A percentile compares a stretch with the other conserved stretches of the same genome.
Conservation (phyloP, 306 rosid species). For the Lathyrus tuberosus region DNA sequence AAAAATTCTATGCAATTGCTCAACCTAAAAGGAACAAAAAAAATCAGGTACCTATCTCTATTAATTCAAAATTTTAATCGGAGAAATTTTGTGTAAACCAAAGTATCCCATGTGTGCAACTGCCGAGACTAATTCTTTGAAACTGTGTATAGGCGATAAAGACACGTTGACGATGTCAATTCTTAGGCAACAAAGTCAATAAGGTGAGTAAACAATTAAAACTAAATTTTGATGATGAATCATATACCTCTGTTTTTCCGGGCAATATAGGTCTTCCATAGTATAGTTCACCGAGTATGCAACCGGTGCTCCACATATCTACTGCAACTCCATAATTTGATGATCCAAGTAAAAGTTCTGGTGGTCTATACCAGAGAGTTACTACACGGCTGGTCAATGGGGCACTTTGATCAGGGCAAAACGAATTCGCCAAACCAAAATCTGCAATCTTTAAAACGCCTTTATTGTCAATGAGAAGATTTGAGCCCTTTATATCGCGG, state of each 20-base stretch:
- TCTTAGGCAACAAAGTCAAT: constrained; percentile 10
- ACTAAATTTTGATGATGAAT: constrained; percentile 2
- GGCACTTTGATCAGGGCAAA: constrained; percentile 65
- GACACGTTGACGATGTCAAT: constrained; percentile 15
- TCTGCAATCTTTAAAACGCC: constrained; percentile 94
- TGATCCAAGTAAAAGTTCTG: constrained; percentile 94
- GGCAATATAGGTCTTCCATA: constrained; percentile 89
- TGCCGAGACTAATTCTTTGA: not conserved
- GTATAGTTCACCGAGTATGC: constrained; percentile 91
- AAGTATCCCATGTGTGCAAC: no score
- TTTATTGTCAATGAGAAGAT: constrained; percentile 78
- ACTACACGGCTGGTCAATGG: constrained; percentile 91
- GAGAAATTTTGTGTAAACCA: not conserved
- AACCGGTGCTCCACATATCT: constrained; percentile 95
- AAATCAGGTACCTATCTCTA: constrained; percentile 30
- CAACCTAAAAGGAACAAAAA: constrained; percentile 62
- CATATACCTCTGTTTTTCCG: constrained; percentile 90
- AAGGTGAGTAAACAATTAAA: constrained; percentile 9
- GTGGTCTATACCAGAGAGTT: constrained; percentile 97
- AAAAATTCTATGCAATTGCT: constrained; percentile 90
- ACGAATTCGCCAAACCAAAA: constrained; percentile 86
- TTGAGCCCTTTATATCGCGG: constrained; percentile 98
- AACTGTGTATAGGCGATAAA: constrained; percentile 1
- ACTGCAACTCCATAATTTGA: constrained; percentile 88
- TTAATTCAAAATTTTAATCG: not conserved